phyloP scores from a whole-genome alignment of 2,329 filamentous ascomycete species.

The Colletotrichum tropicicola region DNA sequence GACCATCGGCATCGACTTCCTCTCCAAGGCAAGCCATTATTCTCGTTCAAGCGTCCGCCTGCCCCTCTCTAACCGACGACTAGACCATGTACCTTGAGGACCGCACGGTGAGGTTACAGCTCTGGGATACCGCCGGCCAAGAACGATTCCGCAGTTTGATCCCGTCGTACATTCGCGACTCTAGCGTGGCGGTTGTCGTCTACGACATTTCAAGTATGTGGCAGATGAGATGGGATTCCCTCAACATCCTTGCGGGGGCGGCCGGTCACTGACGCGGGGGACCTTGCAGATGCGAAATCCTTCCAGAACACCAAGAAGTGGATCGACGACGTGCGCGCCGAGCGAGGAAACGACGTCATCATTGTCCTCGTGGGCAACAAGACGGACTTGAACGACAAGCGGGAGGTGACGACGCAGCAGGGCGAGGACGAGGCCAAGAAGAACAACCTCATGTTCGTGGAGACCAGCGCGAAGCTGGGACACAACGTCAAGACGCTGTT shows the following conservation, averaged over 20 bases:
- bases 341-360: conserved; percentile 98
- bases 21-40: conserved; percentile 80
- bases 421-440: conserved; percentile 98
- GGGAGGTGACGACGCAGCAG: conserved; percentile 94
- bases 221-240: too few relatives aligned
- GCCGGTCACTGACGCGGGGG: neutral
- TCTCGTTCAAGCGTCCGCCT: neutral
- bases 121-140: conserved; percentile 98
- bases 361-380: conserved; percentile 99
- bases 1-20: conserved; percentile 98
- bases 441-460: conserved; percentile 98
- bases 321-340: conserved; percentile 97
- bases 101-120: conserved; percentile 93
- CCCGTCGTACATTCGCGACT: conserved; percentile 98
- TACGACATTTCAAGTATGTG: conserved; percentile 91
- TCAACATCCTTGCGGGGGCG: too few relatives aligned
- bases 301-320: conserved; percentile 99
- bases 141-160: conserved; percentile 97
- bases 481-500: conserved; percentile 99
- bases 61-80: neutral
- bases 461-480: conserved; percentile 96
- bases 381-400: conserved; percentile 98
- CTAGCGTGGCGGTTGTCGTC: conserved; percentile 95
- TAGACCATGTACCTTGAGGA: conserved; percentile 99
- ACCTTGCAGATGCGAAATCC: conserved; percentile 78